phyloP scores from a whole-genome alignment of 148 eudicot genomes.

The Dysphania ambrosioides region DNA sequence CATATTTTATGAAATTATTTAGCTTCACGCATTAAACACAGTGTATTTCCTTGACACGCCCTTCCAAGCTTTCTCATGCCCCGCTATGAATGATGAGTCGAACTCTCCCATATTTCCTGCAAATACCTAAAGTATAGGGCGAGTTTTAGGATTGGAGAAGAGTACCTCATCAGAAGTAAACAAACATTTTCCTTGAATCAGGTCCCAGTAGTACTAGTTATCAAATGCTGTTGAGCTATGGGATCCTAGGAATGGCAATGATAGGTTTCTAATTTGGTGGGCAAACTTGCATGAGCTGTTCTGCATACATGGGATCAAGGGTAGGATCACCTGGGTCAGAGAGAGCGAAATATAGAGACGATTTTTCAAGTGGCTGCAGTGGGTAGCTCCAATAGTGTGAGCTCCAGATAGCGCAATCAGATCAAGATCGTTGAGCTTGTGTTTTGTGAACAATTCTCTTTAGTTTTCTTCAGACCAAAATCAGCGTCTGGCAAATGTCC shows the following conservation, averaged over 20 bases:
- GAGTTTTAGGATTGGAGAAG: conserved; percentile 36
- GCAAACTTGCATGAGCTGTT: conserved; percentile 43
- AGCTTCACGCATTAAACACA: conserved; percentile 27
- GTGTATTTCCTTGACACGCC: conserved; percentile 46
- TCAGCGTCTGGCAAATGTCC: no score
- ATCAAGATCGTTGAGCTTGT: no score
- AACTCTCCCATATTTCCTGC: conserved; percentile 37
- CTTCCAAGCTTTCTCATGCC: conserved; percentile 61
- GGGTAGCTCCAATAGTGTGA: conserved; percentile 42
- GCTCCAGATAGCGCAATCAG: no score
- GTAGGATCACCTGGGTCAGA: conserved; percentile 43
- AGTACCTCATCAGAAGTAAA: conserved; percentile 60
- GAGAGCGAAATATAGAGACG: conserved; percentile 53
- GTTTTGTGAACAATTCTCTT: no score
- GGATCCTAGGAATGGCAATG: conserved; percentile 46
- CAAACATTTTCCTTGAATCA: conserved; percentile 55
- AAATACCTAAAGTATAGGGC: conserved; percentile 36
- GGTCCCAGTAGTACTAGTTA: conserved; percentile 46
- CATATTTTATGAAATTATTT: neutral
- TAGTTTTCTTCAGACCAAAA: no score
- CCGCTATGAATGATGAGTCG: conserved; percentile 34
- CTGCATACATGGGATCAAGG: conserved; percentile 41
- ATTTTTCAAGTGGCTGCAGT: conserved; percentile 47
- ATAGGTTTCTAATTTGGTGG: conserved; percentile 42
- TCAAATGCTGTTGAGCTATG: conserved; percentile 47